These are phyloP conservation scores for Nigrospora oryzae DNA, from an alignment of 2,329 filamentous ascomycete genomes.

Conservation along the genomic window DNA sequence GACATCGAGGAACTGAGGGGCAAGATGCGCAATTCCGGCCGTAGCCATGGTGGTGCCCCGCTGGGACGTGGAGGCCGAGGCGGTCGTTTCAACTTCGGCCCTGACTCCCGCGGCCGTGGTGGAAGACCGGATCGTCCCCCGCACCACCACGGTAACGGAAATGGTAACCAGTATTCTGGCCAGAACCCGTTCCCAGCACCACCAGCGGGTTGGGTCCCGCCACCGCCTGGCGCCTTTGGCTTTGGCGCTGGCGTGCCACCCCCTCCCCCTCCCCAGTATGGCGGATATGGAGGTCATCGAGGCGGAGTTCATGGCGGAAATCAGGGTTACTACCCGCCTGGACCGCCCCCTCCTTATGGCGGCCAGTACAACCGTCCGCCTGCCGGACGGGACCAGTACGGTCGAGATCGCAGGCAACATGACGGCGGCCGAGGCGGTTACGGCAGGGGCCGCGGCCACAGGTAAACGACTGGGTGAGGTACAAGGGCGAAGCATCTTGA, in stretches of 20 bases:
- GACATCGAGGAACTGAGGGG: slow-evolving; percentile 68
- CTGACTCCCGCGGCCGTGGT: slow-evolving; percentile 18
- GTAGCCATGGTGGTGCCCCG: slow-evolving; percentile 61
- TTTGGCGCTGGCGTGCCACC: slow-evolving; percentile 28
- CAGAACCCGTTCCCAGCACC: slow-evolving; percentile 15
- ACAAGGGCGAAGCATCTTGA: too few species aligned
- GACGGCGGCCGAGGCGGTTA: slow-evolving; percentile 7
- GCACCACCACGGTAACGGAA: slow-evolving; percentile 35
- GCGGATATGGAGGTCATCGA: slow-evolving; percentile 8
- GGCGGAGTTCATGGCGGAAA: slow-evolving; percentile 13
- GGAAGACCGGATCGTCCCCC: slow-evolving; percentile 8
- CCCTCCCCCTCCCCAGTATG: slow-evolving; percentile 24
- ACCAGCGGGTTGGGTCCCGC: slow-evolving; percentile 24
- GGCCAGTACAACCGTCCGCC: slow-evolving; percentile 15
- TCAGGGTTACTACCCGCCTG: slow-evolving; percentile 13
- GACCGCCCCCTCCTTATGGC: slow-evolving; percentile 12
- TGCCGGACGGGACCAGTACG: slow-evolving; percentile 11
- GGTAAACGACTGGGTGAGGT: neutral
- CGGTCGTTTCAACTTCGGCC: slow-evolving; percentile 21
- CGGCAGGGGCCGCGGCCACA: neutral
- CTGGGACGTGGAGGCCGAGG: slow-evolving; percentile 27
- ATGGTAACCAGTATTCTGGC: slow-evolving; percentile 19
- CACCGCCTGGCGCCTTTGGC: slow-evolving; percentile 27
- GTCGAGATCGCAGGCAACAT: slow-evolving; percentile 5
- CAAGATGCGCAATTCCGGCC: slow-evolving; percentile 56